Evolutionary conservation across 2,329 filamentous ascomycete species (phyloP).

Genomic region (Boeremia exigua): DNA sequence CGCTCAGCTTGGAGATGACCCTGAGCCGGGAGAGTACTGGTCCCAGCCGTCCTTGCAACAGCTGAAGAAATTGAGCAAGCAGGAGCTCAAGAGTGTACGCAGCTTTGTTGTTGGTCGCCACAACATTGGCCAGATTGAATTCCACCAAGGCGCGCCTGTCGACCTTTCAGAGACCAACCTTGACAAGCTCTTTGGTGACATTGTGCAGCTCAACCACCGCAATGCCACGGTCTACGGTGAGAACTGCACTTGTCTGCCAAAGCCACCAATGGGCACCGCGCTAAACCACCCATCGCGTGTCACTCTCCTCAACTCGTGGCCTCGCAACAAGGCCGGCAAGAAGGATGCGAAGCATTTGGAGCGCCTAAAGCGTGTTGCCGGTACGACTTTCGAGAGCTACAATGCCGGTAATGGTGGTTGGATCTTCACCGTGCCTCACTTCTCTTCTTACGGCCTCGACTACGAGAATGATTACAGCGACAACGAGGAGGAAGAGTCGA

Average conservation of each 20-base stretch:
- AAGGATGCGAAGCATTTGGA: slow-evolving; percentile 82
- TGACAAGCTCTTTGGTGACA: slow-evolving; percentile 77
- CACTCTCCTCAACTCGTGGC: slow-evolving; percentile 91
- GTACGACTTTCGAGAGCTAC: slow-evolving; percentile 84
- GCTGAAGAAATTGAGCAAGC: slow-evolving; percentile 77
- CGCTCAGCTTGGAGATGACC: slow-evolving; percentile 49
- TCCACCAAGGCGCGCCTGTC: slow-evolving; percentile 64
- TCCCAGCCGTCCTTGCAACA: slow-evolving; percentile 78
- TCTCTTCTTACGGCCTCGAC: slow-evolving; percentile 91
- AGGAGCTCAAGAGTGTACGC: slow-evolving; percentile 75
- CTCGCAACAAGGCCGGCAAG: slow-evolving; percentile 72
- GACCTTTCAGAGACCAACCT: slow-evolving; percentile 81
- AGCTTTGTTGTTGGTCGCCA: slow-evolving; percentile 83
- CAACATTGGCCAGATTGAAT: slow-evolving; percentile 80
- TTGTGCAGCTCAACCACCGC: slow-evolving; percentile 78
- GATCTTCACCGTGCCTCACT: slow-evolving; percentile 94
- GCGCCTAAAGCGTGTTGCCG: slow-evolving; percentile 76
- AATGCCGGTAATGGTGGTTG: slow-evolving; percentile 81
- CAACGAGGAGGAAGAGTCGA: slow-evolving; percentile 62
- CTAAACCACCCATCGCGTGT: slow-evolving; percentile 91
- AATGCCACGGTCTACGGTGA: slow-evolving; percentile 85
- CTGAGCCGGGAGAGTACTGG: slow-evolving; percentile 80
- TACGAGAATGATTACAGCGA: slow-evolving; percentile 67
- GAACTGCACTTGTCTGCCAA: slow-evolving; percentile 57
- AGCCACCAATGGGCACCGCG: slow-evolving; percentile 83